Base-by-base conservation (phyloP, 352 stramenopile species). In the Pythium brachiatum region DNA sequence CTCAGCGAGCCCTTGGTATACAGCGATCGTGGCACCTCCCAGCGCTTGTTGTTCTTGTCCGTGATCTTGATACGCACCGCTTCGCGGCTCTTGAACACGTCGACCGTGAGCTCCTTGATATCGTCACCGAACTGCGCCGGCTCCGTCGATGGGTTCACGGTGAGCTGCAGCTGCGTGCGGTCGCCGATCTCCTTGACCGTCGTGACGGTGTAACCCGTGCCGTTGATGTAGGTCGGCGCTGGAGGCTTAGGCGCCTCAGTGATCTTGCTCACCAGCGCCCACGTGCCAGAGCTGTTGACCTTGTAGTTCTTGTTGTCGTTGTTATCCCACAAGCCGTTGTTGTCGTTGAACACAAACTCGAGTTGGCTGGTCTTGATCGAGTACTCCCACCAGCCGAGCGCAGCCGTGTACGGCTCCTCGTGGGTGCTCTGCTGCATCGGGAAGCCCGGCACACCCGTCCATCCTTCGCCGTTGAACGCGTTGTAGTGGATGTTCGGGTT, bases 341-440 rank as follows among this genome's bases (percentile, higher is more conserved):
- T 66, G 64, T 79, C 68, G 64, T 82, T 82, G 67, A 78, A 81
- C 21, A 81, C 73, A 47, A 81, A 78, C 68, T 81, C 68, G 26
- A 76, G 65, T 52, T 73, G 61, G 26, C 39, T 53, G 18, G 73
- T 57, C 62, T 69, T 61, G 62, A 81, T 51, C 18, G 43, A 47
- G 68, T 78, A 74, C 68, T 78, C 50, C 52, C 72, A 78, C 73
- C 73, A 81, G 38, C 70, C 67, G 6, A 74, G 32, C 15, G 41
- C 54, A 7, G 73, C 62, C 13, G 61, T 50, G 62, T 70, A 81
- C 48, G 69, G 57, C 9, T 36, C 67, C 57, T 27, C 46, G 25
- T 61, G 27, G 27, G 58, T 64, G 38, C 44, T 61, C 46, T 63
- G 57, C 26, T 56, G 56, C 64, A 72, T 72, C 15, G 53, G 53